Base-by-base conservation (phyloP, 169 alveolate species). In the Ichthyophthirius multifiliis region DNA sequence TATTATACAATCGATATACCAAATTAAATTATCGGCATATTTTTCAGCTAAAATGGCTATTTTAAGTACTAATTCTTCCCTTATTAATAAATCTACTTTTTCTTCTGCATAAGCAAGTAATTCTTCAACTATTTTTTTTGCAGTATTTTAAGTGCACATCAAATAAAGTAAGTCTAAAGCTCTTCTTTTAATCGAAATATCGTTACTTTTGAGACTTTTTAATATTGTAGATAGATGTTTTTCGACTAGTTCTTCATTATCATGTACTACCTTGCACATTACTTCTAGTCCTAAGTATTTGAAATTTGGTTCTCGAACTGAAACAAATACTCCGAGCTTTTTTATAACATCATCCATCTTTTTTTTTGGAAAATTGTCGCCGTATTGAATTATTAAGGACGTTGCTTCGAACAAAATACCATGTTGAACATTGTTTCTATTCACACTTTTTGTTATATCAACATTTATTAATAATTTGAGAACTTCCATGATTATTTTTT, bases 1-100 rank as follows among this genome's bases (percentile, higher is more conserved):
- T 39, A 97, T 95, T 47, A 97, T 90, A 5, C 95, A 95, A 88
- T 98, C 99, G 30, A 96, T 92, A 77, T 96, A 97, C 96, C 98
- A 96, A 37, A 94, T 85, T 55, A 94, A 84, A 43, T 94, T 95
- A 6, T 96, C 95, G 15, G 98, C 97, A 76, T 82, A 94, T 35
- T 91, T 93, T 79, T 96, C 99, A 15, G 98, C 93, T 23, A 95
- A 83, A 27, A 95, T 93, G 12, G 98, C 97, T 3, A 96, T 92
- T 84, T 94, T 95, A 23, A 96, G 94, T 2, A 97, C 97, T 34
- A 97, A 75, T 85, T 96, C 98, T 82, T 96, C 98, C 84, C 97
- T 97, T 43, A 96, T 93, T 41, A 93, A 88, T 12, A 95, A 92
- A 47, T 97, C 98, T 62, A 97, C 97, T 43, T 76, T 65, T 71